Conservation (phyloP, 2,329 filamentous ascomycete species). For the Colletotrichum orchidophilum region DNA sequence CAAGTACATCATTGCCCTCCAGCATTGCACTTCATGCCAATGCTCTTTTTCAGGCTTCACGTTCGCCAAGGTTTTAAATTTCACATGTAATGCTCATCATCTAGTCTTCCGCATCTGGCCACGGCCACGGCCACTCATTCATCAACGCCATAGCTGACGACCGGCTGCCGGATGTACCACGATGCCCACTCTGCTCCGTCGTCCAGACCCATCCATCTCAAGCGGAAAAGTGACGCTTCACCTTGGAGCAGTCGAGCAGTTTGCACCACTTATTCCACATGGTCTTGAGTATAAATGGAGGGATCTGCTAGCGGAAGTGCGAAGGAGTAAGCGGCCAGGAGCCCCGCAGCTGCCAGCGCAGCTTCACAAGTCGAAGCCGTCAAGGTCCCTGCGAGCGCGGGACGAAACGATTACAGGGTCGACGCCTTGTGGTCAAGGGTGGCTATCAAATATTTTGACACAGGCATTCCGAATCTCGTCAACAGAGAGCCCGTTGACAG, state of each 20-base stretch:
- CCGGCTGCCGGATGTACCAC: neutral
- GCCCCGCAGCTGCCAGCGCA: neutral
- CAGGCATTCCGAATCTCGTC: neutral
- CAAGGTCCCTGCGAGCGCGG: neutral
- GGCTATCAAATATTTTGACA: neutral
- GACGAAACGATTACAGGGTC: neutral
- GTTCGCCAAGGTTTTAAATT: neutral
- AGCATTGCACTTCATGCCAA: too few species aligned
- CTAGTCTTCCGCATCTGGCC: neutral
- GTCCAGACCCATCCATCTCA: neutral
- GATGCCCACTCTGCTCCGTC: neutral
- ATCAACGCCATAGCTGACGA: neutral
- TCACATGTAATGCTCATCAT: neutral
- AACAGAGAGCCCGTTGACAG: neutral
- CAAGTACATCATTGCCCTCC: too few species aligned
- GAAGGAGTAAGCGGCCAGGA: neutral
- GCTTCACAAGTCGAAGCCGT: neutral
- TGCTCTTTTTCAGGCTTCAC: neutral
- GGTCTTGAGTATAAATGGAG: neutral
- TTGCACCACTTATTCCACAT: neutral
- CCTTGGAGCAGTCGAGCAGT: neutral
- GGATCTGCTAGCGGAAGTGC: neutral
- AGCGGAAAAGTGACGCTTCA: neutral
- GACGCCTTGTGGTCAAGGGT: neutral
- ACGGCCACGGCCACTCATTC: neutral